Evolutionary conservation across 208 protist genomes (phyloP), one percentile per base, ranked within the genome.

Genomic region (Wallacemonas sp.): DNA sequence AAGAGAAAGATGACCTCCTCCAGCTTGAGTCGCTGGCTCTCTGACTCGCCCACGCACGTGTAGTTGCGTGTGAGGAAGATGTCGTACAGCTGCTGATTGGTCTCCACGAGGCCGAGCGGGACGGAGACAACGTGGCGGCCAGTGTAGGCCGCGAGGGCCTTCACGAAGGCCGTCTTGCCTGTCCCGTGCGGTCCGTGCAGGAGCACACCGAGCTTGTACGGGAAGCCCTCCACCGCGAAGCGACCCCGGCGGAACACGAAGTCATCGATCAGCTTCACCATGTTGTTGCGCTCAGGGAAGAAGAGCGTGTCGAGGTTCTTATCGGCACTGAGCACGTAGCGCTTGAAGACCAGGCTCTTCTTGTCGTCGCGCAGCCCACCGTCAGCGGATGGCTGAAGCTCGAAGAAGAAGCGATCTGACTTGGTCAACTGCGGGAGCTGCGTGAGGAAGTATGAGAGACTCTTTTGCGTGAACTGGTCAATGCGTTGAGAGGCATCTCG

Each of bases 71-170:
- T 82, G 36, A 96, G 82, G 67, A 97, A 91, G 34, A 95, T 80
- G 60, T 97, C 89, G 71, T 88, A 95, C 45, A 97, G 85, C 49
- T 94, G 80, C 75, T 96, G 87, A 67, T 97, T 97, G 27, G 90
- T 92, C 42, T 77, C 63, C 44, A 96, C 70, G 51, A 82, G 78
- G 9, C 67, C 56, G 42, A 97, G 79, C 19, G 84, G 76, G 27
- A 97, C 71, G 28, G 69, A 85, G 24, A 97, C 75, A 21, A 97
- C 65, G 75, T 93, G 77, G 15, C 92, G 92, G n/a, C 92, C 97
- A 0, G 98, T 99, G 79, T 99, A 98, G 58, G 99, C 92, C 11
- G 99, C 98, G 30, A 99, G 98, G 15, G 98, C 98, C 82, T 99
- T 99, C 15, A 98, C 98, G 47, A 99, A 89, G 77, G 98, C 95